These are phyloP conservation scores for Exophiala oligosperma DNA, from an alignment of 2,329 filamentous ascomycete species.

Conservation along the genomic window DNA sequence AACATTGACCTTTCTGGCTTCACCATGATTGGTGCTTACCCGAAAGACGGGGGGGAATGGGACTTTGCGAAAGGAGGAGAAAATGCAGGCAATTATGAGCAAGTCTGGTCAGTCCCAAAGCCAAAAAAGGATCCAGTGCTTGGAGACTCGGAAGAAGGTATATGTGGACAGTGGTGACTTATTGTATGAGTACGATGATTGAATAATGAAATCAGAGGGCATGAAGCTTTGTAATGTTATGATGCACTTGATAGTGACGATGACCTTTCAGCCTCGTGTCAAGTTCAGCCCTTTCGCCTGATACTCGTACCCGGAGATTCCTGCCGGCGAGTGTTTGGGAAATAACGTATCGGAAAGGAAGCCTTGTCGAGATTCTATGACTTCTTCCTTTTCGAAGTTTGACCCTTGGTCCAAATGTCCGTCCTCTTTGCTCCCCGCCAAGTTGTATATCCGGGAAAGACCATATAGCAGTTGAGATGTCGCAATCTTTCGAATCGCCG, in stretches of 20 bases:
- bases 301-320: too few relatives aligned
- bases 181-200: not conserved
- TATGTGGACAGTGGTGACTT: conserved; percentile 38
- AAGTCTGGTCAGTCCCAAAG: conserved; percentile 48
- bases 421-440: not conserved
- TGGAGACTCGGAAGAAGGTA: conserved; percentile 39
- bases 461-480: not conserved
- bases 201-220: too few relatives aligned
- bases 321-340: too few relatives aligned
- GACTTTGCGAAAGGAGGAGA: conserved; percentile 52
- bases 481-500: not conserved
- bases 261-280: too few relatives aligned
- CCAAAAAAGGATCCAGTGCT: conserved; percentile 52
- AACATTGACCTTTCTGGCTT: conserved; percentile 45
- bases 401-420: too few relatives aligned
- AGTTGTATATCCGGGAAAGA: not conserved
- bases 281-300: too few relatives aligned
- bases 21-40: conserved; percentile 61
- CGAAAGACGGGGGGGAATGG: conserved; percentile 46
- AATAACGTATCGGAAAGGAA: too few relatives aligned
- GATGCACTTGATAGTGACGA: too few relatives aligned
- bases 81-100: conserved; percentile 41
- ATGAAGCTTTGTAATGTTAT: too few relatives aligned
- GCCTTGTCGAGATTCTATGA: too few relatives aligned
- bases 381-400: too few relatives aligned